Base-by-base conservation (phyloP, 2,329 filamentous ascomycete genomes). In the Arachnopeziza araneosa region DNA sequence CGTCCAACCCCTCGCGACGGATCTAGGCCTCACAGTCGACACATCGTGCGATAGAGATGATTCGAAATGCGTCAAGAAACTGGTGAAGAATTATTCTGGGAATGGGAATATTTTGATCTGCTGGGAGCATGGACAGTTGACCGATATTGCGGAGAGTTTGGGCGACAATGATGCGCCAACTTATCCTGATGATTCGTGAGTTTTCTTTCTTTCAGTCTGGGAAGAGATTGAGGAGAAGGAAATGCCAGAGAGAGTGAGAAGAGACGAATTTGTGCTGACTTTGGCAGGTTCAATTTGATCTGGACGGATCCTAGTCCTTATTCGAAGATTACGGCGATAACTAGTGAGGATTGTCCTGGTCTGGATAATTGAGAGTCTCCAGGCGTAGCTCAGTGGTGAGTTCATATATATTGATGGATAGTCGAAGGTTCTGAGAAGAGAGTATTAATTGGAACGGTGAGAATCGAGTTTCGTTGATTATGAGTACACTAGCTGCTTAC, bases 121-220 rank as follows among this genome's bases (percentile, higher is more conserved):
- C 73, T 86, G 83, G 83, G 79, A 86, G 66, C 84, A 87, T 68
- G 74, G 78, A 56, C 73, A 74, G 21, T 69, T 86, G 54, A 78
- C 75, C 36, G 75, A 82, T 62, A 81, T 87, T 64, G 79, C 76
- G 1, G 65, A 80, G 63, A 72, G 74, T 19, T 69, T 87, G 21
- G 84, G 84, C 0, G 80, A 77, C 57, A 68, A 76, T 8, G 66
- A 81, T 64, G 76, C 79, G 0, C 77, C 78, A 1, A 68, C 71
- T 5, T 86, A 86, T 67, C 81, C 81, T 0, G 73, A 75, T 61
- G 75, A 79, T 60, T 70, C 74, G 76, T 78, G 50, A 68, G 74
- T 70, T 1, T 30, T 50, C 8, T 2, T 22, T 51, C 17, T 44
- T 44, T 44, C 30, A 32, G 7, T 32, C 14, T 32, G 30, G 7